Evolutionary conservation across 768 basidiomycete species (phyloP), one percentile per base, ranked within the genome.

Genomic region (Mycena crocata): DNA sequence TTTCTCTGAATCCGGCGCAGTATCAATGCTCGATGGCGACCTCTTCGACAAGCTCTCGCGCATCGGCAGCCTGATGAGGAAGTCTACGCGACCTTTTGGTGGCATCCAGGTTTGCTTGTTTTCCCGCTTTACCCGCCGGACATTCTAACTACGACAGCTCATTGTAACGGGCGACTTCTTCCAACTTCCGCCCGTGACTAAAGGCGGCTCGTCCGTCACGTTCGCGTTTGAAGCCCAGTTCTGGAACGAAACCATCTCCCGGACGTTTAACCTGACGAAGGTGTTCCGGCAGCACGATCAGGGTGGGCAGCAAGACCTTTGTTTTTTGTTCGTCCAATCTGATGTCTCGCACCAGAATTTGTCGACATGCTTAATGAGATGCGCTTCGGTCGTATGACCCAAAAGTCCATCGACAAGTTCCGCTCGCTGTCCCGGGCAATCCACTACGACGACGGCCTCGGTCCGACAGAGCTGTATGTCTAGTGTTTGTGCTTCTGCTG

Each of bases 321-420:
- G 96, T 95, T 67, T 56, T 87, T 76, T 62, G 42, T 23, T 49
- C 32, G 28, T 48, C 31, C 46, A 32, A 57, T 45, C 51, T 62
- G 55, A 10, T 24, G 35, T 24, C 15, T 37, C 32, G 44, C 40
- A 57, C 35, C 75, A 95, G 95, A 89, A 57, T 98, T 99, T 74
- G 88, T 99, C 55, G 86, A 94, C 77, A 99, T 99, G 95, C 83
- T 99, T 55, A 99, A 98, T 75, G 96, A 99, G 77, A 99, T 99
- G 98, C 89, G 98, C 19, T 97, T 95, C 71, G 98, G 98, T 4
- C 80, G 71, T 21, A 79, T 99, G 34, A 85, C 89, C 1, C 66
- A 73, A 3, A 79, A 81, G 24, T 96, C 95, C 0, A 90, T 95
- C 64, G 61, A 73, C 34, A 89, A 85, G 60, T 98, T 99, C 83